Base-by-base conservation (phyloP, 1,139 yeast species). In the Pichia sp. region DNA sequence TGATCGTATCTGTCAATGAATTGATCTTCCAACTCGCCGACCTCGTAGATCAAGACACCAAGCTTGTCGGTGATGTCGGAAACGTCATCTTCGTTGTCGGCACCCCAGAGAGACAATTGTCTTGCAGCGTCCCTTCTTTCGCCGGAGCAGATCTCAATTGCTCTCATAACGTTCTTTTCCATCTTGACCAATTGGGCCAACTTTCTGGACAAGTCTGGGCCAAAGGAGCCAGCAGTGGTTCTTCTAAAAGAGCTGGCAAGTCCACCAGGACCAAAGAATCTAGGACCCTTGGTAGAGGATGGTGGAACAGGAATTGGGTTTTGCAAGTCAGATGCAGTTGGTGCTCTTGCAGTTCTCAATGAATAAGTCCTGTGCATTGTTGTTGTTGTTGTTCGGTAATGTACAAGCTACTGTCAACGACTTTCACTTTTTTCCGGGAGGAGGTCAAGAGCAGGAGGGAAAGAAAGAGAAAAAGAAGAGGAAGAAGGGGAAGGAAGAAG, bases 11-110 rank as follows among this genome's bases (percentile, higher is more conserved):
- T 84, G 75, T 85, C 93, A 66, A 87, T 87, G 75, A 84, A 88
- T 72, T 85, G 92, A 73, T 87, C 95, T 74, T 88, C 95, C 68
- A 87, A 78, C 73, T 87, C 95, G 74, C 93, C 95, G 69, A 87
- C 75, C 73, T 88, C 95, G 71, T 81, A 86, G 62, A 87, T 79
- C 60, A 88, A 76, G 57, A 87, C 95, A 66, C 95, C 95, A 69
- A 87, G 78, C 72, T 88, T 88, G 72, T 88, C 95, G 61, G 95
- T 86, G 61, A 88, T 85, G 72, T 88, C 95, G 55, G 87, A 80
- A 55, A 88, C 89, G 67, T 87, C 93, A 68, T 87, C 95, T 67
- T 87, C 95, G 66, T 87, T 86, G 63, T 80, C 84, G 66, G 84
- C 89, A 75, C 95, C 95, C 95, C 95, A 88, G 56, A 83, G 68